A percentile compares a stretch with the other conserved stretches of the same genome.
Conservation (phyloP, 306 rosid species). For the Cajanus cajan region DNA sequence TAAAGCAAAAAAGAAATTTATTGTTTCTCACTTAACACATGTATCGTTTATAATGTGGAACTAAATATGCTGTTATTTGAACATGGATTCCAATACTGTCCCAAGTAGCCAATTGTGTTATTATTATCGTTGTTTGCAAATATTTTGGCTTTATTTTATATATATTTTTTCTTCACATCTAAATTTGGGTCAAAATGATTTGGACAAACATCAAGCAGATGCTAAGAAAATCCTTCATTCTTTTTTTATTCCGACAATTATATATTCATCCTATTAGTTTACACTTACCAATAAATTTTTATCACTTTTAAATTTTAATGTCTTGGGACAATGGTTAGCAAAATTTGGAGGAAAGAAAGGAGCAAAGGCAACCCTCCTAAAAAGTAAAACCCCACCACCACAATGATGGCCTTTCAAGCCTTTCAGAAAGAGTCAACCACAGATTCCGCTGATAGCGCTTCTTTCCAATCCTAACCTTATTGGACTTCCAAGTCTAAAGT, state of each 20-base stretch:
- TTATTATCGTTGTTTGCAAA: too few species aligned
- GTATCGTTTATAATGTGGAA: neutral
- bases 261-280: neutral
- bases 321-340: neutral
- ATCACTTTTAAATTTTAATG: neutral
- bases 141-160: too few species aligned
- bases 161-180: neutral
- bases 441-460: neutral
- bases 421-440: constrained; percentile 27
- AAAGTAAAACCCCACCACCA: constrained; percentile 28
- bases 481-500: neutral
- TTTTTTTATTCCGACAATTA: neutral
- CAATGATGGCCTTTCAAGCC: constrained; percentile 13
- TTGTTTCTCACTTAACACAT: neutral
- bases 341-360: neutral
- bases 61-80: neutral
- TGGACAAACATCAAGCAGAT: neutral
- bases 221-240: neutral
- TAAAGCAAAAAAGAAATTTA: neutral
- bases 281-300: neutral
- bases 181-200: neutral
- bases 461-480: constrained; percentile 28
- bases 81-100: neutral
- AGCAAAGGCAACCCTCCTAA: neutral
- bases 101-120: neutral